A percentile compares a stretch with the other conserved stretches of the same genome.
These are phyloP conservation scores for Yamagishiella unicocca DNA, from an alignment of 139 green algal species.

Conservation along the genomic window DNA sequence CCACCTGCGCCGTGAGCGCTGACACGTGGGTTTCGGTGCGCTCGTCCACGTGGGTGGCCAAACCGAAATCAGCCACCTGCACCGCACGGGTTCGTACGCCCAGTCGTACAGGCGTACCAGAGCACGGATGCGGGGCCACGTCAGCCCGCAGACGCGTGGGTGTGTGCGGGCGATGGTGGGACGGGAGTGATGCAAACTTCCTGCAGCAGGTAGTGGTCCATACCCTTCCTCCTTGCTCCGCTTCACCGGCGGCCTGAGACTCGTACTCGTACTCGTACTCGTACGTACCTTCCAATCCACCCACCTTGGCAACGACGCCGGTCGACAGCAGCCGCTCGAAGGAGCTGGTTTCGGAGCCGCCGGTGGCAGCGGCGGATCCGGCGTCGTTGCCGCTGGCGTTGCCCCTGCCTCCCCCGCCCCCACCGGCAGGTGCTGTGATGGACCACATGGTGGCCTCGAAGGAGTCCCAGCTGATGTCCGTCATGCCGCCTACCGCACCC, in stretches of 20 bases:
- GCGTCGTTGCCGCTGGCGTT: background rate
- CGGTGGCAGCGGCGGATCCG: background rate
- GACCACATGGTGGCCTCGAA: background rate
- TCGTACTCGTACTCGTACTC: too few species aligned
- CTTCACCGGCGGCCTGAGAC: too few species aligned
- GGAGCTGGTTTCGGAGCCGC: background rate
- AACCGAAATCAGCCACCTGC: constrained; percentile 18
- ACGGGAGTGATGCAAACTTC: too few species aligned
- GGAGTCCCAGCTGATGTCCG: background rate
- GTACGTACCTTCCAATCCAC: too few species aligned
- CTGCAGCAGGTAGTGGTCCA: too few species aligned
- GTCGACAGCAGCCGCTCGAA: constrained; percentile 2
- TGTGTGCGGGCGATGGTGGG: too few species aligned
- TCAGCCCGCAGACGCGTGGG: too few species aligned
- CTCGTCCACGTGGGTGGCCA: constrained; percentile 33
- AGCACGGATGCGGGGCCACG: too few species aligned
- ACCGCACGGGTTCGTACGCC: too few species aligned
- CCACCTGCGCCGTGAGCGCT: constrained; percentile 1
- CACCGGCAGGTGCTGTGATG: background rate
- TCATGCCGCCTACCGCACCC: too few species aligned
- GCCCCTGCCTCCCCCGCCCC: background rate
- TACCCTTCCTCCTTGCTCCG: too few species aligned
- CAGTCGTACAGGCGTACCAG: too few species aligned
- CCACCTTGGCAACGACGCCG: background rate
- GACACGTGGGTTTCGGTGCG: constrained; percentile 18